A percentile compares a stretch with the other conserved stretches of the same genome.
Evolutionary conservation across 2,329 filamentous ascomycete genomes (phyloP).

Genomic region (Hypoxylon sp.): DNA sequence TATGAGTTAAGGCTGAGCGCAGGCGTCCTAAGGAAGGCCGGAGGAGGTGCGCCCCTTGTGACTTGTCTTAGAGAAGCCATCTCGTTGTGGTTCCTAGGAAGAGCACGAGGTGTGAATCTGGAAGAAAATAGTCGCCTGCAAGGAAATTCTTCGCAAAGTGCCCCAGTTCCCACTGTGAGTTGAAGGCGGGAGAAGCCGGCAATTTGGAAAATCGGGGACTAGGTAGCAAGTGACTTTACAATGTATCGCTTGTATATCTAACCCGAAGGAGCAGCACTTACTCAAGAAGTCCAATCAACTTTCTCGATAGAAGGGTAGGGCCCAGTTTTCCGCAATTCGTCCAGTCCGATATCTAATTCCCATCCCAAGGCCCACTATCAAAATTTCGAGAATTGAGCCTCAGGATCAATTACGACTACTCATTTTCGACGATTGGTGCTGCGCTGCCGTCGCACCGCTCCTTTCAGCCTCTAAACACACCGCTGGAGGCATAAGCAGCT

Average conservation of each 20-base stretch:
- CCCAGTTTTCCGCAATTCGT: slow-evolving; percentile 29
- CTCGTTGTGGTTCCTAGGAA: slow-evolving; percentile 41
- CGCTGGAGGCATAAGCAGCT: not conserved
- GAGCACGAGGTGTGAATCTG: slow-evolving; percentile 49
- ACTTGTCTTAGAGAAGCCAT: slow-evolving; percentile 61
- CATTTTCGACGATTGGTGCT: slow-evolving; percentile 18
- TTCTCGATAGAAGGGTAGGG: not conserved
- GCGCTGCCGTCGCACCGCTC: not conserved
- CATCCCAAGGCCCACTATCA: slow-evolving; percentile 15
- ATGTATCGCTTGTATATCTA: not conserved
- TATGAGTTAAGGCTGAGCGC: slow-evolving; percentile 53
- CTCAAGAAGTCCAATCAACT: slow-evolving; percentile 12
- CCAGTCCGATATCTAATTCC: slow-evolving; percentile 23
- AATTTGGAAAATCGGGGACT: slow-evolving; percentile 35
- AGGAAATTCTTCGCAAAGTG: slow-evolving; percentile 34
- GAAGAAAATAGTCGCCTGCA: slow-evolving; percentile 39
- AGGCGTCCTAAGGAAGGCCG: slow-evolving; percentile 57
- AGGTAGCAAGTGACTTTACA: slow-evolving; percentile 10
- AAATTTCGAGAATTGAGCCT: slow-evolving; percentile 30
- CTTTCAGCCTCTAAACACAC: not conserved
- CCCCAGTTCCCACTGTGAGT: slow-evolving; percentile 22
- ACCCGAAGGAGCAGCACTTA: slow-evolving; percentile 12
- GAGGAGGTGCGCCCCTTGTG: slow-evolving; percentile 59
- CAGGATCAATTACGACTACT: slow-evolving; percentile 10
- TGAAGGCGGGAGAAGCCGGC: slow-evolving; percentile 44